Conservation (phyloP, 2,329 filamentous ascomycete species). For the Ophiosphaerella korrae region DNA sequence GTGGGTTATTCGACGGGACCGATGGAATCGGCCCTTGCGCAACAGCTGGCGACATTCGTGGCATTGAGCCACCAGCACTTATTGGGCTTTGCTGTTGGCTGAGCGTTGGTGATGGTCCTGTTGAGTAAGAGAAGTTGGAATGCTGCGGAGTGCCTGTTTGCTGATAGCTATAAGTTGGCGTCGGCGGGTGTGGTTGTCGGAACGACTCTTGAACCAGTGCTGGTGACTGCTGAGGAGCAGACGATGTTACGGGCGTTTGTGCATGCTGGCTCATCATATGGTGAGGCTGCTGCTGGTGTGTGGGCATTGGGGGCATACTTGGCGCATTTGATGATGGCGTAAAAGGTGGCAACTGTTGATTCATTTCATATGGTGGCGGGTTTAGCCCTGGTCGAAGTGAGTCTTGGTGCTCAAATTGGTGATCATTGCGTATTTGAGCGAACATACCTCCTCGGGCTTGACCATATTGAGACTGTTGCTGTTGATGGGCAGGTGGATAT, state of each 20-base stretch:
- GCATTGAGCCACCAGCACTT: conserved; percentile 52
- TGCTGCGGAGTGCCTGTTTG: conserved; percentile 58
- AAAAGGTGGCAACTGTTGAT: conserved; percentile 64
- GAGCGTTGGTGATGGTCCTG: conserved; percentile 53
- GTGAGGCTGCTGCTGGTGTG: conserved; percentile 50
- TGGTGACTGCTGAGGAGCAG: conserved; percentile 54
- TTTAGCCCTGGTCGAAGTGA: conserved; percentile 70
- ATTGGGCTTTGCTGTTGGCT: conserved; percentile 55
- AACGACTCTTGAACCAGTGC: conserved; percentile 65
- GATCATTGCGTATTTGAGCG: conserved; percentile 58
- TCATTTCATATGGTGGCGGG: conserved; percentile 70
- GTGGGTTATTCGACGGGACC: conserved; percentile 54
- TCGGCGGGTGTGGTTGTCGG: conserved; percentile 63
- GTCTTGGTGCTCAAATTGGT: conserved; percentile 58
- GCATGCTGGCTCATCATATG: conserved; percentile 54
- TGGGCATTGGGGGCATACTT: conserved; percentile 52
- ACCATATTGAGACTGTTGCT: conserved; percentile 41
- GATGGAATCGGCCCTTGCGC: conserved; percentile 51
- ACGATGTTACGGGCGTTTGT: conserved; percentile 47
- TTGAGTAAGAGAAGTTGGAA: conserved; percentile 54
- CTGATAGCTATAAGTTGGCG: conserved; percentile 68
- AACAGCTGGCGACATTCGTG: conserved; percentile 60
- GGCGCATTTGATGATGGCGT: conserved; percentile 60
- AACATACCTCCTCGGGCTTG: conserved; percentile 55
- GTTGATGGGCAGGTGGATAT: conserved; percentile 49